phyloP scores from a whole-genome alignment of 2,329 filamentous ascomycete species.

The Drechslerella coelobrocha region DNA sequence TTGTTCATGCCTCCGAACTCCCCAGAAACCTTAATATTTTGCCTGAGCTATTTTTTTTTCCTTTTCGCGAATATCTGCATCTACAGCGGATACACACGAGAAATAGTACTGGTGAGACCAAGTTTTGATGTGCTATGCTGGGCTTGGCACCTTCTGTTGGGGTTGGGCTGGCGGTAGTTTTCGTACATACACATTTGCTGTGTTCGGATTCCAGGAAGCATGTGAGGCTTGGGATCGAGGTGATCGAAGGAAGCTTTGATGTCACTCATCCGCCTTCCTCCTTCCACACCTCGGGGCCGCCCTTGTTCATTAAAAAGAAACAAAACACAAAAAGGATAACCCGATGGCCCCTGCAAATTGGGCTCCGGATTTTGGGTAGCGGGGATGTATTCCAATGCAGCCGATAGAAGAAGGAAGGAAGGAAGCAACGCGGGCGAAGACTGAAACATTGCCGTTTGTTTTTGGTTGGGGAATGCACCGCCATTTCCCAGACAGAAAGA shows the following conservation, averaged over 20 bases:
- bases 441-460: conserved; percentile 38
- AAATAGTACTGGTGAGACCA: conserved; percentile 8
- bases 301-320: neutral
- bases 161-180: conserved; percentile 17
- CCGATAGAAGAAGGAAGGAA: conserved; percentile 25
- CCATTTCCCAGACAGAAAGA: conserved; percentile 22
- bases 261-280: conserved; percentile 14
- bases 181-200: too few relatives aligned
- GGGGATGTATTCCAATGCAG: conserved; percentile 45
- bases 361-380: conserved; percentile 39
- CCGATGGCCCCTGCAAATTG: conserved; percentile 29
- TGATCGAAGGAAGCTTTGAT: too few relatives aligned
- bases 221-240: too few relatives aligned
- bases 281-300: conserved; percentile 27
- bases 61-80: conserved; percentile 35
- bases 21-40: conserved; percentile 42
- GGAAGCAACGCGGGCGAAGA: conserved; percentile 14
- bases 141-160: conserved; percentile 6
- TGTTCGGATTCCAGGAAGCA: too few relatives aligned
- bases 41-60: conserved; percentile 42
- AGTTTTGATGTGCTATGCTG: conserved; percentile 13
- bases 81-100: conserved; percentile 26
- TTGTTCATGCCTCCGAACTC: conserved; percentile 25
- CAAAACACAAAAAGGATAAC: conserved; percentile 40
- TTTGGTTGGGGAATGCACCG: conserved; percentile 46